phyloP scores from a whole-genome alignment of 2,329 filamentous ascomycete genomes.

The Exophiala mesophila region DNA sequence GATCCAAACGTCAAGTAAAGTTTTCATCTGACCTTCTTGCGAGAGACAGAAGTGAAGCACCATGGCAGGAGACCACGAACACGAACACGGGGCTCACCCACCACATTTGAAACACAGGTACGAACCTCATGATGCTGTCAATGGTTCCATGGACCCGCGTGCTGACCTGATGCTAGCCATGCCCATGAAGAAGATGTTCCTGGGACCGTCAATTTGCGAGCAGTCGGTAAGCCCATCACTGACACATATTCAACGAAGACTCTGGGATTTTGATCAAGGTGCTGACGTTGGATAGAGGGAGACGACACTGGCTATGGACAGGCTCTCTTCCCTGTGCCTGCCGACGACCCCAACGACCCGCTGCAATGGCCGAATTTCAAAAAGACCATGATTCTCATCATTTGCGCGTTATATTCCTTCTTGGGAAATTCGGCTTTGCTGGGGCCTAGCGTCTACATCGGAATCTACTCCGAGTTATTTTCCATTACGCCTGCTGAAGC shows the following conservation, averaged over 20 bases:
- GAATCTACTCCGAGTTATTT: slow-evolving; percentile 51
- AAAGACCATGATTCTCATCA: slow-evolving; percentile 53
- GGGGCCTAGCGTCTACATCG: slow-evolving; percentile 56
- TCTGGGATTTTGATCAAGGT: background rate
- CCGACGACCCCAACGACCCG: slow-evolving; percentile 58
- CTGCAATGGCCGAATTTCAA: slow-evolving; percentile 53
- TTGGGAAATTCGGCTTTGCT: slow-evolving; percentile 54
- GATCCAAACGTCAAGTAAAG: too few species aligned
- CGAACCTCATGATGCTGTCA: too few species aligned
- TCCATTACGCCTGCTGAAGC: slow-evolving; percentile 47
- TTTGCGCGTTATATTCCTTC: slow-evolving; percentile 54
- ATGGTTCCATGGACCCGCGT: too few species aligned
- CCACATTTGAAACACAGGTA: slow-evolving; percentile 22
- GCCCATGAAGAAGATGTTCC: slow-evolving; percentile 54
- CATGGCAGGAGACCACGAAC: too few species aligned
- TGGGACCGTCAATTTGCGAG: slow-evolving; percentile 52
- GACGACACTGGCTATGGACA: slow-evolving; percentile 58
- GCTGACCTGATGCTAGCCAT: slow-evolving; percentile 38
- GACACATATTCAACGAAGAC: background rate
- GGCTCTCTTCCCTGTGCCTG: slow-evolving; percentile 57
- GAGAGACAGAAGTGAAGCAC: too few species aligned
- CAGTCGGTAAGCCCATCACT: slow-evolving; percentile 29
- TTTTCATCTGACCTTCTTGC: too few species aligned
- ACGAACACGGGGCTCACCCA: slow-evolving; percentile 14
- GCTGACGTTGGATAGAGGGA: slow-evolving; percentile 40